These are phyloP conservation scores for Physcomitrellopsis africana DNA, from an alignment of 225 moss, liverwort and hornwort genomes.

Conservation along the genomic window DNA sequence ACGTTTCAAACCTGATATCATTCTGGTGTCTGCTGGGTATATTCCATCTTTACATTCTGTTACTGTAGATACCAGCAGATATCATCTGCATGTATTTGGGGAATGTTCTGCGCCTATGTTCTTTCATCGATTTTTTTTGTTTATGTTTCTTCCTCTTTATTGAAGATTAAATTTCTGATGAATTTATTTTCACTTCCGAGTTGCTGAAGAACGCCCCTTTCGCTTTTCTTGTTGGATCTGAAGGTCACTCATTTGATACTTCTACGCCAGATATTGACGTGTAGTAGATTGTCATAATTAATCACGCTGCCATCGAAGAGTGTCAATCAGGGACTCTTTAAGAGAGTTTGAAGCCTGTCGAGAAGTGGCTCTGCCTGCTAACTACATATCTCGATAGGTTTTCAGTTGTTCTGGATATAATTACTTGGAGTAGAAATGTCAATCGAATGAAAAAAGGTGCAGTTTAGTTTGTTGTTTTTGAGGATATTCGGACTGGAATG, in stretches of 20 bases:
- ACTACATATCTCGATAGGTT: not conserved
- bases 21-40: constrained; percentile 95
- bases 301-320: not conserved
- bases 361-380: not conserved
- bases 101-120: too few species aligned
- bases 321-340: not conserved
- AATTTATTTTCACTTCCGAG: too few species aligned
- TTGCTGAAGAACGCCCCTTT: too few species aligned
- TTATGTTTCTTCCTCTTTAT: too few species aligned
- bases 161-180: too few species aligned
- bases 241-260: constrained; percentile 11
- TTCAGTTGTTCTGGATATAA: not conserved
- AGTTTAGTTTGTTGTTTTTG: too few species aligned
- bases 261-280: not conserved
- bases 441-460: not conserved
- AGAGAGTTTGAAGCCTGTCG: not conserved
- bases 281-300: not conserved
- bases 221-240: constrained; percentile 13
- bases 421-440: constrained; percentile 2
- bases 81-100: too few species aligned
- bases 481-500: not conserved
- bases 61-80: not conserved
- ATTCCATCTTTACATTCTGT: constrained; percentile 3
- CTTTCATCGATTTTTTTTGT: too few species aligned
- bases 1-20: constrained; percentile 91